Percentiles rank a stretch among this genome's conserved stretches.
Conservation (phyloP, 352 stramenopile species). For the Blastocystis sp. region DNA sequence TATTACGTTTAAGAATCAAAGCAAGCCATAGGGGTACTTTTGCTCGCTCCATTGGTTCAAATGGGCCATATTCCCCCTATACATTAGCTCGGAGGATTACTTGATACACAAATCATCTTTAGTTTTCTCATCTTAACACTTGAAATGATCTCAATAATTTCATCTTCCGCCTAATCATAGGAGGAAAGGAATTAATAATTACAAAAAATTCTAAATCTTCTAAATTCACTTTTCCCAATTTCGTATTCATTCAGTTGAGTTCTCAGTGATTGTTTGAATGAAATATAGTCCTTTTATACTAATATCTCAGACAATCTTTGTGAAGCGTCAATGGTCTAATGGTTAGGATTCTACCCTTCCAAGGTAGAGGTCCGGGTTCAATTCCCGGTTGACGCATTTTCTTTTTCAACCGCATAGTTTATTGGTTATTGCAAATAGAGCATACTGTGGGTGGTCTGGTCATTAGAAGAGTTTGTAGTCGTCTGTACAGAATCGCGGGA, state of each 20-base stretch:
- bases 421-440: too few species aligned
- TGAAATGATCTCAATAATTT: slow-evolving; percentile 40
- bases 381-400: slow-evolving; percentile 66
- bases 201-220: slow-evolving; percentile 51
- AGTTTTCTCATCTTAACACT: slow-evolving; percentile 30
- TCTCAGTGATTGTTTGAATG: background rate
- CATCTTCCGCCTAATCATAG: slow-evolving; percentile 53
- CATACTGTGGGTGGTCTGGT: too few species aligned
- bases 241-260: background rate
- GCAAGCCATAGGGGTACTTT: slow-evolving; percentile 55
- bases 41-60: slow-evolving; percentile 58
- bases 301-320: background rate
- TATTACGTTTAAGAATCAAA: slow-evolving; percentile 51
- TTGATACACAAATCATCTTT: slow-evolving; percentile 11
- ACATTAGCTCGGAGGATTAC: too few species aligned
- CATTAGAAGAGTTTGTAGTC: too few species aligned
- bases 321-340: slow-evolving; percentile 57
- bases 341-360: slow-evolving; percentile 48
- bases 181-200: too few species aligned
- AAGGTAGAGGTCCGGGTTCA: slow-evolving; percentile 62
- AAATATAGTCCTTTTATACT: background rate
- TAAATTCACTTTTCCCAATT: slow-evolving; percentile 2
- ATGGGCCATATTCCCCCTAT: slow-evolving; percentile 62
- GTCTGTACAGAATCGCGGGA: background rate
- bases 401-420: background rate